Percentiles rank a stretch among this genome's conserved stretches.
These are phyloP conservation scores for Debaryomyces castellii DNA, from an alignment of 805 yeast genomes.

Conservation along the genomic window DNA sequence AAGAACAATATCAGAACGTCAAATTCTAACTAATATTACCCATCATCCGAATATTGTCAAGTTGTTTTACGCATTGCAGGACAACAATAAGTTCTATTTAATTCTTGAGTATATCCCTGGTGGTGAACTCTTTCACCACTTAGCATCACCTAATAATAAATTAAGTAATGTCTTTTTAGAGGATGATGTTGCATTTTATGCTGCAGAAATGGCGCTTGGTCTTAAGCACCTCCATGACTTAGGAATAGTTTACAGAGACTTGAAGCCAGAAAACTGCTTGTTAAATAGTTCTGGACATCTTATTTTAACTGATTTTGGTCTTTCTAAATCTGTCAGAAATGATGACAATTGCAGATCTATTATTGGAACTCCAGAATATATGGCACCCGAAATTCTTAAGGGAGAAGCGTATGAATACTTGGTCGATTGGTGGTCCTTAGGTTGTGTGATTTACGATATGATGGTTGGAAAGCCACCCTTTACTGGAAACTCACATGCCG, in stretches of 20 bases:
- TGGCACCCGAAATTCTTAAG: constrained; percentile 86
- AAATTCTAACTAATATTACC: constrained; percentile 61
- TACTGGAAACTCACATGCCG: constrained; percentile 77
- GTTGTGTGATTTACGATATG: constrained; percentile 77
- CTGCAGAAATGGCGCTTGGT: constrained; percentile 80
- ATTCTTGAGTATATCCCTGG: constrained; percentile 84
- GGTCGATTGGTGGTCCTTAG: constrained; percentile 93
- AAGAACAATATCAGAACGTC: constrained; percentile 77
- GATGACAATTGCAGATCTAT: constrained; percentile 51
- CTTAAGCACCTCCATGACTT: constrained; percentile 70
- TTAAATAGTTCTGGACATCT: constrained; percentile 76
- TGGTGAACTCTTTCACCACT: constrained; percentile 75
- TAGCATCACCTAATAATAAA: constrained; percentile 36
- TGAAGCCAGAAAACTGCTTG: constrained; percentile 88
- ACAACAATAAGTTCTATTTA: constrained; percentile 69
- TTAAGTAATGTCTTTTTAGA: constrained; percentile 24
- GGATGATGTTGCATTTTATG: constrained; percentile 37
- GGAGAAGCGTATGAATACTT: constrained; percentile 76
- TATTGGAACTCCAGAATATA: constrained; percentile 78
- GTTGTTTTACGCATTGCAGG: constrained; percentile 82
- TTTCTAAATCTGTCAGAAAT: constrained; percentile 47
- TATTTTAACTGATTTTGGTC: constrained; percentile 83
- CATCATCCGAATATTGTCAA: constrained; percentile 82
- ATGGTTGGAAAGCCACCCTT: constrained; percentile 87
- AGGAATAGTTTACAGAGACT: constrained; percentile 84